Conservation (phyloP, 192 early-diverging fungal genomes). For the Allomyces macrogynus region DNA sequence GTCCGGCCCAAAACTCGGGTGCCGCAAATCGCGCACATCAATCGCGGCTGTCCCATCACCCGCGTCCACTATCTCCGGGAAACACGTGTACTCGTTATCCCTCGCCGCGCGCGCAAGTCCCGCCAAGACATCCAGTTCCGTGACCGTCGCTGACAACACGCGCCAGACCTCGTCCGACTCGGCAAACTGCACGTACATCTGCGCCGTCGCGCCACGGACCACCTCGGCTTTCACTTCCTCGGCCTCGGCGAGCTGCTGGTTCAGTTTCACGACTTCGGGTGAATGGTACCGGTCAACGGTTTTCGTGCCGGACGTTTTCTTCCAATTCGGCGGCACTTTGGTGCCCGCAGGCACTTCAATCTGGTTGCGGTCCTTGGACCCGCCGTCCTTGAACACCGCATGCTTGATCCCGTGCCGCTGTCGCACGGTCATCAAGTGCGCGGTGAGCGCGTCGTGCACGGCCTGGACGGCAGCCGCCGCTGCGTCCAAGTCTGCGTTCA, state of each 20-base stretch:
- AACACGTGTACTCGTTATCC: background rate
- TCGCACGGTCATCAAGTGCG: too few relatives aligned
- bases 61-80: constrained; percentile 3
- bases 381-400: constrained; percentile 58
- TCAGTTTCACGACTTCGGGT: constrained; percentile 32
- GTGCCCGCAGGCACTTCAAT: constrained; percentile 63
- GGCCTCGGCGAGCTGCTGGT: constrained; percentile 56
- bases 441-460: too few relatives aligned
- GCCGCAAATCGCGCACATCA: constrained; percentile 74
- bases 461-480: too few relatives aligned
- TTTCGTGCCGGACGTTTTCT: constrained; percentile 52
- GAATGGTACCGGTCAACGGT: constrained; percentile 74
- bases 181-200: constrained; percentile 61
- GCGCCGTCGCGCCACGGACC: too few relatives aligned
- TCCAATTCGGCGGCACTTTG: constrained; percentile 59
- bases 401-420: too few relatives aligned
- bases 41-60: constrained; percentile 32
- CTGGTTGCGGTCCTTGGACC: constrained; percentile 80
- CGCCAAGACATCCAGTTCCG: constrained; percentile 73
- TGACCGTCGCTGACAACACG: constrained; percentile 43
- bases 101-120: constrained; percentile 19
- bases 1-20: constrained; percentile 67
- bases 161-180: constrained; percentile 49
- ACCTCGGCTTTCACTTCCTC: constrained; percentile 57
- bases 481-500: too few relatives aligned